These are phyloP conservation scores for Apiospora rasikravindrae DNA, from an alignment of 2,329 filamentous ascomycete species.

Conservation along the genomic window DNA sequence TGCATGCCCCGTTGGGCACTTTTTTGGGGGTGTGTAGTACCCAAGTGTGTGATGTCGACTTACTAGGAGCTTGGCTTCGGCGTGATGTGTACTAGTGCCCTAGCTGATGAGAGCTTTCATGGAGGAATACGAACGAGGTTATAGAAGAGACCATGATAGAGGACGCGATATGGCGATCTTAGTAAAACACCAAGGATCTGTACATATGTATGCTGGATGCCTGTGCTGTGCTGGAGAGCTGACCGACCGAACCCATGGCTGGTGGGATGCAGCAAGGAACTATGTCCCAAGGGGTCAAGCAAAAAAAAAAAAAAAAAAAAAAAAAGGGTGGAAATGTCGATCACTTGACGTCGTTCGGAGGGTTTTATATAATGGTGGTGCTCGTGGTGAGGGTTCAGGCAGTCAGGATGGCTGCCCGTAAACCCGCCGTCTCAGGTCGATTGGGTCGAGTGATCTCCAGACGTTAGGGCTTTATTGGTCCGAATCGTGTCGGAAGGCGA, in stretches of 20 bases:
- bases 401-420: background rate
- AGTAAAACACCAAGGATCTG: background rate
- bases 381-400: background rate
- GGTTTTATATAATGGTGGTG: slow-evolving; percentile 2
- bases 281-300: background rate
- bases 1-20: background rate
- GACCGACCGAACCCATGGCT: background rate
- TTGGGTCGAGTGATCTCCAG: background rate
- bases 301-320: too few relatives aligned
- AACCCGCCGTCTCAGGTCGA: background rate
- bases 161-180: background rate
- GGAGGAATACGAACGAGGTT: background rate
- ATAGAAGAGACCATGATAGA: background rate
- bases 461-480: background rate
- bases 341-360: slow-evolving; percentile 1
- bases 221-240: slow-evolving; percentile 7
- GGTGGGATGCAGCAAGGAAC: background rate
- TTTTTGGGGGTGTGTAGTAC: background rate
- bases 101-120: background rate
- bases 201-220: background rate
- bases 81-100: background rate
- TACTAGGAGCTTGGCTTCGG: background rate
- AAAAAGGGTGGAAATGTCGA: slow-evolving; percentile 7
- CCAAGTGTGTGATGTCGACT: background rate
- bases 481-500: background rate